Evolutionary conservation across 495 filamentous ascomycete species (phyloP), one percentile per base, ranked within the genome.

Genomic region (Elaphomyces granulatus): DNA sequence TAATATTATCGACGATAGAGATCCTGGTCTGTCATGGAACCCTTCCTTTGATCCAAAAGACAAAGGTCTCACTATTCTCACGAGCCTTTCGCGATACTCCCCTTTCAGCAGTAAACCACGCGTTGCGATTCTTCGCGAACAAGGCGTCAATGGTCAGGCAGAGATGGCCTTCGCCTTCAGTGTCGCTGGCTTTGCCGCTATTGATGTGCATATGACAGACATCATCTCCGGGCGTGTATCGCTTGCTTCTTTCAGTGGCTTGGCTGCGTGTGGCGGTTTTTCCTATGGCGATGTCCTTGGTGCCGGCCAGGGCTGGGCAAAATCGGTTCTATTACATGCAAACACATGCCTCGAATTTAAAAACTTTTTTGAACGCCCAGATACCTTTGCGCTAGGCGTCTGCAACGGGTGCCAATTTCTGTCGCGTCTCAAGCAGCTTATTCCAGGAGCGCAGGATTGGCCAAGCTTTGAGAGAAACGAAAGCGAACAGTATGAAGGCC

Each of bases 391-490:
- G 6, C 71, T 98, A 1, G 90, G 92, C 37, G 88, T 96, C 17
- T 96, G 90, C 72, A 98, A 98, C 56, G 90, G 90, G 34, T 95
- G 90, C 48, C 90, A 98, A 59, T 94, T 98, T 75, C 68, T 96
- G 15, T 81, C 78, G 9, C 75, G 81, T 14, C 68, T 98, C 12
- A 83, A 80, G 53, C 75, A 78, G 18, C 61, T 94, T 21, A 92
- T 98, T 44, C 88, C 87, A 2, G 90, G 92, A 16, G 75, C 87
- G 3, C 64, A 75, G 37, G 58, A 77, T 60, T 98, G 87, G 85
- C 90, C 90, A 2, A 75, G 70, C 19, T 98, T 98, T 60, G 79
- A 83, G 44, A 68, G 78, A 36, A 98, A 98, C 58, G 54, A 68
- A 34, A 83, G 77, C 46, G 80, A 92, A 56, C 92, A 95, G 62